Conservation (phyloP, 192 early-diverging fungal genomes). For the Kappamyces sp. region DNA sequence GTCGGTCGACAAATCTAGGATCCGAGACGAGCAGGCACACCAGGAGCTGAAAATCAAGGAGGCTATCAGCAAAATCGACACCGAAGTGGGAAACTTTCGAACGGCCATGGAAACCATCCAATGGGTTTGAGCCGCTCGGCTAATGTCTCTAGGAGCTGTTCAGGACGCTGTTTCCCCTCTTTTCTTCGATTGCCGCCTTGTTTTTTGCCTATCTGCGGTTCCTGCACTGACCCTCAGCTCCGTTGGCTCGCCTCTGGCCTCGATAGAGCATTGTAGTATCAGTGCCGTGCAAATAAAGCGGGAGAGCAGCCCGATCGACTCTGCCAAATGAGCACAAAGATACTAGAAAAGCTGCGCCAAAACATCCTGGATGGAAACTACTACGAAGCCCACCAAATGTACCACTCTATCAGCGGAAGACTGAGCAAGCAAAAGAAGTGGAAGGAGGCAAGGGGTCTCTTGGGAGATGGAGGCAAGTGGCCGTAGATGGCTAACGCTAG, state of each 20-base stretch:
- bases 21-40: conserved; percentile 75
- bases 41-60: conserved; percentile 82
- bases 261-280: too few species aligned
- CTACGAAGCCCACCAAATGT: conserved; percentile 98
- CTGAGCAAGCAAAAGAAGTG: conserved; percentile 76
- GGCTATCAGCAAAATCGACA: conserved; percentile 81
- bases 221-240: conserved; percentile 17
- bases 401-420: conserved; percentile 84
- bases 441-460: conserved; percentile 66
- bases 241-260: neutral
- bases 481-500: too few species aligned
- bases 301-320: too few species aligned
- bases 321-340: conserved; percentile 24
- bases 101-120: conserved; percentile 89
- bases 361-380: conserved; percentile 67
- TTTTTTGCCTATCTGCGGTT: conserved; percentile 35
- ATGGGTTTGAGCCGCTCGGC: conserved; percentile 21
- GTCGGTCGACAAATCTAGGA: conserved; percentile 81
- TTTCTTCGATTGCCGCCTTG: conserved; percentile 38
- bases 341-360: conserved; percentile 33
- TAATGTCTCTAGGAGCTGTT: conserved; percentile 27
- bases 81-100: conserved; percentile 73
- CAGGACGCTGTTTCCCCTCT: conserved; percentile 44
- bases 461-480: conserved; percentile 67
- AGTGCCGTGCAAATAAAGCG: too few species aligned